Evolutionary conservation across 2,329 filamentous ascomycete species (phyloP).

Genomic region (Claviceps digitariae): DNA sequence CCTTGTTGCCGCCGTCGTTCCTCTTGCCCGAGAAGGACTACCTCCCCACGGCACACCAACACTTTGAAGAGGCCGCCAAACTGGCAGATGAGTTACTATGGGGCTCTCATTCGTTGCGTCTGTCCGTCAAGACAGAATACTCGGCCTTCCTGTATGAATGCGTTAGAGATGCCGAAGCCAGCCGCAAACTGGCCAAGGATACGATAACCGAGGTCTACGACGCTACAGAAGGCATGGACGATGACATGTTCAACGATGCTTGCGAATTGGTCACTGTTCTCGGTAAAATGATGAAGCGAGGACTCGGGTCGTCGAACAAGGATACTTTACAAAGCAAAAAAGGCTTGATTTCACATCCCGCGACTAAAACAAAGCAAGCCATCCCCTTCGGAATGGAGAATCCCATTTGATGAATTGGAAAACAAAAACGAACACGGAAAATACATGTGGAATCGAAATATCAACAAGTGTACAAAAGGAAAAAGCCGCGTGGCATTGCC

Average conservation of each 20-base stretch:
- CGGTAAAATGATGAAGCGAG: constrained; percentile 78
- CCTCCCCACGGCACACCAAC: constrained; percentile 64
- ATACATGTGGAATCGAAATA: neutral
- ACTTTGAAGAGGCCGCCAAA: constrained; percentile 64
- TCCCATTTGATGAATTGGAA: constrained; percentile 20
- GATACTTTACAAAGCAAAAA: constrained; percentile 19
- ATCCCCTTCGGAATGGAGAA: constrained; percentile 29
- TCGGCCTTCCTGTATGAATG: constrained; percentile 91
- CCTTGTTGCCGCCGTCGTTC: constrained; percentile 49
- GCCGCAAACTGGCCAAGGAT: constrained; percentile 62
- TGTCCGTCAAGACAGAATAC: constrained; percentile 87
- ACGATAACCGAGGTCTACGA: constrained; percentile 87
- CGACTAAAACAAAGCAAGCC: constrained; percentile 9
- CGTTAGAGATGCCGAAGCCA: constrained; percentile 64
- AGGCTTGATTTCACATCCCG: constrained; percentile 17
- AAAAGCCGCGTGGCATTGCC: neutral
- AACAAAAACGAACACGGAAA: neutral
- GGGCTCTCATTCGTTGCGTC: constrained; percentile 75
- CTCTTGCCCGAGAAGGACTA: constrained; percentile 70
- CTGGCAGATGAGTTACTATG: constrained; percentile 67
- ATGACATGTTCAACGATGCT: constrained; percentile 88
- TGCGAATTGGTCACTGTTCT: constrained; percentile 77
- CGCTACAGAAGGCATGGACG: constrained; percentile 81
- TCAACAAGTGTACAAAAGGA: neutral
- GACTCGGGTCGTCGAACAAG: constrained; percentile 31